Conservation (phyloP, 176 grass and related monocot species). For the Avena sativa region DNA sequence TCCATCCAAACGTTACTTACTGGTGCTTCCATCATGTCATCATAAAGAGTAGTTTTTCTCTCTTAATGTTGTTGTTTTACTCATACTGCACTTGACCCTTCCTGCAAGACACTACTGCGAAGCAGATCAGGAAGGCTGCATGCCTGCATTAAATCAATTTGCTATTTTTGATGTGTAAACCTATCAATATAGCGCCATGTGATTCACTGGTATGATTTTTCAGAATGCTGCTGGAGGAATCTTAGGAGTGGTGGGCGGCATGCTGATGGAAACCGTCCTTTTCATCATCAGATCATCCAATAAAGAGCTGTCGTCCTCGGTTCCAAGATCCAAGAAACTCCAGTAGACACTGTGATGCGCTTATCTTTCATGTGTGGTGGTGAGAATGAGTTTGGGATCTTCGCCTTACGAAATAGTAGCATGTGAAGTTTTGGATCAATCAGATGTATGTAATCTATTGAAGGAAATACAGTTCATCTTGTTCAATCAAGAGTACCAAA, state of each 20-base stretch:
- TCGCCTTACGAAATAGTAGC: neutral
- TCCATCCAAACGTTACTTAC: neutral
- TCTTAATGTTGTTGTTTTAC: neutral
- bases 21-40: neutral
- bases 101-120: neutral
- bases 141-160: neutral
- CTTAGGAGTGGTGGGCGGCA: conserved; percentile 78
- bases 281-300: conserved; percentile 84
- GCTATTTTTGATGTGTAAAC: neutral
- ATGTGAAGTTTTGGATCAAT: neutral
- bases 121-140: neutral
- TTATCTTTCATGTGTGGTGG: neutral
- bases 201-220: conserved; percentile 6
- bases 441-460: neutral
- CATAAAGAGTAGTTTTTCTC: neutral
- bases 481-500: neutral
- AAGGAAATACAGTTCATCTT: neutral
- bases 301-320: conserved; percentile 56
- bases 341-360: conserved; percentile 40
- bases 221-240: conserved; percentile 96
- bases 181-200: neutral
- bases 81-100: neutral
- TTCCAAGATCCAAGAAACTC: conserved; percentile 59
- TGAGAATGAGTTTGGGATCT: neutral
- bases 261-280: conserved; percentile 86